Conservation (phyloP, 352 stramenopile species). For the Albugo candida region DNA sequence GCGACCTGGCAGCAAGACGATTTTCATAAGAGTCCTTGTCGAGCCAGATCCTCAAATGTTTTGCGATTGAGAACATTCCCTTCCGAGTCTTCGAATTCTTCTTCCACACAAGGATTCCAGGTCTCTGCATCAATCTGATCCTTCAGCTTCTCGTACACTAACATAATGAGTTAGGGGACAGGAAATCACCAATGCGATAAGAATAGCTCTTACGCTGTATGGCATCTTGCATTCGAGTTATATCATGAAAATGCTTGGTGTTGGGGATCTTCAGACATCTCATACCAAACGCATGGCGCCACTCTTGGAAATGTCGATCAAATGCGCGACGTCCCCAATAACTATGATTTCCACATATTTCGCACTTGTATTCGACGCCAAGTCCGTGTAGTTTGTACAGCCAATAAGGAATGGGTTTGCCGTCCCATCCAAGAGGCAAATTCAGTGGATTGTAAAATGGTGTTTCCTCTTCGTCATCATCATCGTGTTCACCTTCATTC, state of each 20-base stretch:
- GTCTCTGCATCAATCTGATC: conserved; percentile 83
- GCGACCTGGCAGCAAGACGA: too few species aligned
- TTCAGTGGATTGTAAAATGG: conserved; percentile 99
- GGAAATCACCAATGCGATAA: too few species aligned
- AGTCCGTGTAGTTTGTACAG: conserved; percentile 99
- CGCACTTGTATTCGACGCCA: conserved; percentile 96
- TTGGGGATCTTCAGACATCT: conserved; percentile 97
- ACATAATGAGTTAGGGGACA: background rate
- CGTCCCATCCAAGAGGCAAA: conserved; percentile 95
- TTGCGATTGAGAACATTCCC: conserved; percentile 96
- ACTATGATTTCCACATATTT: conserved; percentile 98
- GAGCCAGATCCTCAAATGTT: conserved; percentile 95
- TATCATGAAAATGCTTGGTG: conserved; percentile 99
- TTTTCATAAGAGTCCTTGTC: conserved; percentile 88
- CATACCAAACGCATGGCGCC: conserved; percentile 96
- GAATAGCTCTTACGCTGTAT: conserved; percentile 31
- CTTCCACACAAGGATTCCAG: conserved; percentile 86
- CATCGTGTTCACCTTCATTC: conserved; percentile 38
- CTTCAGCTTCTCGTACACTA: conserved; percentile 95
- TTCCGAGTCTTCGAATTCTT: conserved; percentile 98
- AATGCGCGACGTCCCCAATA: conserved; percentile 95
- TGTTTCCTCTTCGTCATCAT: conserved; percentile 84
- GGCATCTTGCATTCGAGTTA: conserved; percentile 95
- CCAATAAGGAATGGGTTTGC: conserved; percentile 99
- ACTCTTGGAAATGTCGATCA: conserved; percentile 97